Evolutionary conservation across 192 early-diverging fungal species (phyloP).

Genomic region (Coemansia sp.): DNA sequence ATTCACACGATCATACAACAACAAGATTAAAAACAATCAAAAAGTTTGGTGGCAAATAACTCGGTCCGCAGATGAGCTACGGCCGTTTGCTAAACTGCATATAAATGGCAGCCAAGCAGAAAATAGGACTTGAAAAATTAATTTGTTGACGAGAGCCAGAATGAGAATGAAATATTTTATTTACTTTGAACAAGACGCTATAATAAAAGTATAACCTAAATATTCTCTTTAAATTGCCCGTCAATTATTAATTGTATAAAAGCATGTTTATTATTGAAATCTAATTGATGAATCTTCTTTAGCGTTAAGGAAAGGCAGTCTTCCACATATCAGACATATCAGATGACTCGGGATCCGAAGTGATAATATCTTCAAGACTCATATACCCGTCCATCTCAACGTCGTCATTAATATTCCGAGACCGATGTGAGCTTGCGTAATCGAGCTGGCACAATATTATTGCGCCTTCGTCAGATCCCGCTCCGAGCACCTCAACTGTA

Average conservation of each 20-base stretch:
- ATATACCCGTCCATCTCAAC: conserved; percentile 19
- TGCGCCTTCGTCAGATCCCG: conserved; percentile 38
- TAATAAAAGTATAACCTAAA: too few relatives aligned
- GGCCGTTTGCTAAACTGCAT: too few relatives aligned
- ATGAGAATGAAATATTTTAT: too few relatives aligned
- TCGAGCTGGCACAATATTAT: conserved; percentile 37
- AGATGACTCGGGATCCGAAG: conserved; percentile 32
- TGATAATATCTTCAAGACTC: conserved; percentile 38
- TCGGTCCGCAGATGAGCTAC: too few relatives aligned
- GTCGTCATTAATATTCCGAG: not conserved
- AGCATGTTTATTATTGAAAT: not conserved
- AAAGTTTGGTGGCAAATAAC: too few relatives aligned
- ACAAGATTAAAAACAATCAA: too few relatives aligned
- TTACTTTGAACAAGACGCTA: too few relatives aligned
- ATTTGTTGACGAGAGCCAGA: too few relatives aligned
- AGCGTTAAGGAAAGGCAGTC: not conserved
- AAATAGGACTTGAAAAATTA: too few relatives aligned
- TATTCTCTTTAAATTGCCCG: too few relatives aligned
- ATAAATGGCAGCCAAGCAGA: too few relatives aligned
- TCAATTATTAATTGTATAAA: not conserved
- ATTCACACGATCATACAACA: too few relatives aligned
- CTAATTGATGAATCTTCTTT: not conserved
- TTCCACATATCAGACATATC: conserved; percentile 20
- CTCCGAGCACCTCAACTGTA: conserved; percentile 25
- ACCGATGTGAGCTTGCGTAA: not conserved